Conservation (phyloP, 2,329 filamentous ascomycete species). For the Colletotrichum echinochloae region DNA sequence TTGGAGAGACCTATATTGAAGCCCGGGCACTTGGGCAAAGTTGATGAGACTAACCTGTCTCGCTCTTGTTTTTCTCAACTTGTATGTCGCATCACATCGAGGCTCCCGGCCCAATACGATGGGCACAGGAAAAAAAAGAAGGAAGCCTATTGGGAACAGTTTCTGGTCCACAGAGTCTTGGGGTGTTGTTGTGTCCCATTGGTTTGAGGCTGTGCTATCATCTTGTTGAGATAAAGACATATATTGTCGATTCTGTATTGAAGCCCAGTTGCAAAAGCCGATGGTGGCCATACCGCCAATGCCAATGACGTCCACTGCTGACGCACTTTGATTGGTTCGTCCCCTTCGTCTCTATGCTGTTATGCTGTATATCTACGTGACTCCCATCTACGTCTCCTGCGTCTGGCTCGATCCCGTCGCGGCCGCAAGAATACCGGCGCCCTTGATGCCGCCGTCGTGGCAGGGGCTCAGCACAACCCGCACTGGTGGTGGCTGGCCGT, state of each 20-base stretch:
- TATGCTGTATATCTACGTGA: background rate
- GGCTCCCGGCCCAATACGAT: background rate
- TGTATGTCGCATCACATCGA: background rate
- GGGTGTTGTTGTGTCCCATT: background rate
- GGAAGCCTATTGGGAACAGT: too few relatives aligned
- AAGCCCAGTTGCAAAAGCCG: background rate
- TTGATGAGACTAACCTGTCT: background rate
- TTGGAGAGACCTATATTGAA: background rate
- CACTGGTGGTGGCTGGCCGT: slow-evolving; percentile 48
- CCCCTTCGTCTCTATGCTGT: background rate
- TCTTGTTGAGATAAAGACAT: background rate
- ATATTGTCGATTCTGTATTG: background rate
- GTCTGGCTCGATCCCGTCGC: slow-evolving; percentile 52
- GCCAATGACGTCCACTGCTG: background rate
- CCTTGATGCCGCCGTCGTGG: slow-evolving; percentile 71
- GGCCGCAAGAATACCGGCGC: slow-evolving; percentile 70
- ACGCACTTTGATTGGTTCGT: background rate
- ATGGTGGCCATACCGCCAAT: background rate
- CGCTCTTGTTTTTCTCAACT: background rate
- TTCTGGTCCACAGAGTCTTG: background rate
- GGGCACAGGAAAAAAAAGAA: too few relatives aligned
- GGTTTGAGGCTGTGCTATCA: background rate
- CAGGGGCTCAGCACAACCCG: slow-evolving; percentile 66
- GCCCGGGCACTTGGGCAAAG: background rate
- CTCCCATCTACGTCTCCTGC: slow-evolving; percentile 20